Evolutionary conservation across 441 rosid genomes (phyloP).

Genomic region (Erodium trifolium): DNA sequence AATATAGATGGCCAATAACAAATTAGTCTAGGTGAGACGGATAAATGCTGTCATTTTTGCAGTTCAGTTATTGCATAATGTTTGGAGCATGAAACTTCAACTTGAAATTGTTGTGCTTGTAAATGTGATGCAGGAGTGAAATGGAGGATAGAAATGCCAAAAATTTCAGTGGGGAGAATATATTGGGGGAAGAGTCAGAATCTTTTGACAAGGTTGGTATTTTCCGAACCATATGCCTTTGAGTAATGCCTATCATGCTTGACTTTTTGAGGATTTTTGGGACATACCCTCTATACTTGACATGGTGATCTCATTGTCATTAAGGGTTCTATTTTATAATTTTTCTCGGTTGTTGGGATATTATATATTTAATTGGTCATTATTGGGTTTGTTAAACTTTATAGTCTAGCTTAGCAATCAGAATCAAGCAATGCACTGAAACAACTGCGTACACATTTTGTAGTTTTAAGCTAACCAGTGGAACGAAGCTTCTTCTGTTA

Average conservation of each 20-base stretch:
- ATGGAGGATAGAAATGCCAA: conserved; percentile 29
- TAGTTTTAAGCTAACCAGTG: neutral
- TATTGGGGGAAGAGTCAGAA: conserved; percentile 33
- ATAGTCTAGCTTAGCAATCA: neutral
- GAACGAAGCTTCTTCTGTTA: conserved; percentile 2
- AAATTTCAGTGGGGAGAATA: neutral
- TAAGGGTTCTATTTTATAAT: neutral
- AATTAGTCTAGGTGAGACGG: neutral
- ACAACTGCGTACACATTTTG: neutral
- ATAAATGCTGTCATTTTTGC: neutral
- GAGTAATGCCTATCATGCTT: neutral
- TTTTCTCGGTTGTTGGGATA: neutral
- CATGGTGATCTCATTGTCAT: neutral
- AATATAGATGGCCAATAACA: neutral
- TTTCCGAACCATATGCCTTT: conserved; percentile 13
- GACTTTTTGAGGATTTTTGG: neutral
- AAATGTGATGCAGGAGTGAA: conserved; percentile 42
- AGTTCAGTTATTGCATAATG: conserved; percentile 2
- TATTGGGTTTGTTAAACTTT: neutral
- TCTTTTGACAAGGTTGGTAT: conserved; percentile 82
- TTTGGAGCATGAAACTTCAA: conserved; percentile 3
- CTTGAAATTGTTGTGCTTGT: conserved; percentile 12
- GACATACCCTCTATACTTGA: neutral
- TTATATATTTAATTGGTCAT: neutral
- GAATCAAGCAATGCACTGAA: neutral